These are phyloP conservation scores for Cyathus striatus DNA, from an alignment of 768 basidiomycete genomes.

Conservation along the genomic window DNA sequence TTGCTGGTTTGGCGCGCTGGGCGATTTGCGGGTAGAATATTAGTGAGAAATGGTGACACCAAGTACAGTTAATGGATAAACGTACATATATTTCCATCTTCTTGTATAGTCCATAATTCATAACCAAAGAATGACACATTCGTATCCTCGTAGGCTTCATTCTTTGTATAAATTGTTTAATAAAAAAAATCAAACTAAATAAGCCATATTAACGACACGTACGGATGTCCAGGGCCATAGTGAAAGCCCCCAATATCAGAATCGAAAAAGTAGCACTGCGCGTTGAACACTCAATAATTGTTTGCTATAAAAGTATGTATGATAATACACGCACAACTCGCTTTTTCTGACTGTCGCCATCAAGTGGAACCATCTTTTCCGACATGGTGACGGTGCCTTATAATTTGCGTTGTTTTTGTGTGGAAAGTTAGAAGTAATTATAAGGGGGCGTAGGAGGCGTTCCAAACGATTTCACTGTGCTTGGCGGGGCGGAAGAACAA, in stretches of 20 bases:
- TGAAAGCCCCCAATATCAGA: conserved; percentile 99
- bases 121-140: conserved; percentile 99
- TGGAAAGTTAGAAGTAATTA: too few species aligned
- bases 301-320: conserved; percentile 17
- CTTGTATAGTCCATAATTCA: conserved; percentile 99
- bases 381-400: conserved; percentile 27
- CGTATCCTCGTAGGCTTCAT: conserved; percentile 99
- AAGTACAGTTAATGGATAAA: conserved; percentile 8
- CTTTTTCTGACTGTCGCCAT: conserved; percentile 75
- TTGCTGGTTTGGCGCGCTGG: conserved; percentile 97
- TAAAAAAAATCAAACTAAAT: conserved; percentile 6
- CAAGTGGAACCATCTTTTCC: conserved; percentile 55
- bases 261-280: conserved; percentile 98
- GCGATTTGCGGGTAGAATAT: background rate
- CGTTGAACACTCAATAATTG: conserved; percentile 26
- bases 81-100: conserved; percentile 99
- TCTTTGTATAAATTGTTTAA: conserved; percentile 30
- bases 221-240: conserved; percentile 98
- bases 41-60: conserved; percentile 28
- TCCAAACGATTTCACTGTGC: too few species aligned
- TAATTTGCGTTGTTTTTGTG: too few species aligned
- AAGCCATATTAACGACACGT: conserved; percentile 16
- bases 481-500: too few species aligned
- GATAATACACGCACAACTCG: conserved; percentile 64
- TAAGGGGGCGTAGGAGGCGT: too few species aligned